Evolutionary conservation across 176 grass and related monocot genomes (phyloP).

Genomic region (Elaeis guineensis): DNA sequence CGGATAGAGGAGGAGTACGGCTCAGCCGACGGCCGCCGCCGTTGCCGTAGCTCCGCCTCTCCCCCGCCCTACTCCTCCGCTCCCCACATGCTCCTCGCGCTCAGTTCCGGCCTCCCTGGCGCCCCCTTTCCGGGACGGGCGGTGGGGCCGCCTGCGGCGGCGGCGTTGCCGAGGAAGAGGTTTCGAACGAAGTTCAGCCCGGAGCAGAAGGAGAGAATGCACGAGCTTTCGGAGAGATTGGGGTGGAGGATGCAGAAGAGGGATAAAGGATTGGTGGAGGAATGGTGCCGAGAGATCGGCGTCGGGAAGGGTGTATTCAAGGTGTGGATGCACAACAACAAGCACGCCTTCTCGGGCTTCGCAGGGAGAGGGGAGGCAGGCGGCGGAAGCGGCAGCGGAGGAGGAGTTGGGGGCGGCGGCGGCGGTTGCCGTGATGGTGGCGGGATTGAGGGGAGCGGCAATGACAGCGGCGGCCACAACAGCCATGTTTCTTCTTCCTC

Average conservation of each 20-base stretch:
- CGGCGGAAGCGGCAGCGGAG: background rate
- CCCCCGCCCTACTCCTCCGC: constrained; percentile 32
- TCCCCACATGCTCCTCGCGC: constrained; percentile 84
- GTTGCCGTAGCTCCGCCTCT: constrained; percentile 21
- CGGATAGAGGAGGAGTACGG: constrained; percentile 6
- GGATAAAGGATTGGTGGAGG: constrained; percentile 70
- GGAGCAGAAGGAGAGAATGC: constrained; percentile 96
- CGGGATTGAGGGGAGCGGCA: too few relatives aligned
- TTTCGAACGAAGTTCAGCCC: constrained; percentile 93
- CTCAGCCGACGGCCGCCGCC: constrained; percentile 26
- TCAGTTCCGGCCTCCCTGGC: constrained; percentile 39
- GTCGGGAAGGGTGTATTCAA: constrained; percentile 93
- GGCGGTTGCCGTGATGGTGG: background rate
- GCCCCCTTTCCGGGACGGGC: constrained; percentile 12
- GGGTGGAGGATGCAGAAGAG: constrained; percentile 96
- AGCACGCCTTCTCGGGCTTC: constrained; percentile 75
- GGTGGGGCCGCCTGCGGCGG: constrained; percentile 12
- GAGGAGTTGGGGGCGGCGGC: background rate
- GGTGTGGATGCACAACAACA: constrained; percentile 99
- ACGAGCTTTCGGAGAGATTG: constrained; percentile 82
- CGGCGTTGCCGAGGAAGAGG: constrained; percentile 44
- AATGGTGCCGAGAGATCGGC: constrained; percentile 91
- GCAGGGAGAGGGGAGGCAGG: constrained; percentile 16
- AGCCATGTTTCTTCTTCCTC: constrained; percentile 28
- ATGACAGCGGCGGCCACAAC: background rate